A percentile compares a stretch with the other conserved stretches of the same genome.
Conservation (phyloP, 1,284 basidiomycete genomes). For the Cutaneotrichosporon sp. region DNA sequence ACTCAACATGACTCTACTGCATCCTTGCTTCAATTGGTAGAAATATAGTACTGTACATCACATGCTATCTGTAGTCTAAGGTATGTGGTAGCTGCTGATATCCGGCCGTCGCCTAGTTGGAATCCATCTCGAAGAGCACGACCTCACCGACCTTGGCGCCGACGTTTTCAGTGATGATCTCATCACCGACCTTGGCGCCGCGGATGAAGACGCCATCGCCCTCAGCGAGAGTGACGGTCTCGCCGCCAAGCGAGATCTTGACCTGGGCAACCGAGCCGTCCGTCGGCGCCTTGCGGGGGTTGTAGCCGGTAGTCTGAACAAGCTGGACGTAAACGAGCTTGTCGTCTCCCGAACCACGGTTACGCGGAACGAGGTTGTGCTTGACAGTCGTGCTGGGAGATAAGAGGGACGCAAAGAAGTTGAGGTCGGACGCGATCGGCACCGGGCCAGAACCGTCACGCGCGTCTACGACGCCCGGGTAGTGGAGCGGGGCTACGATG, state of each 20-base stretch:
- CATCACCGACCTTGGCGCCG: constrained; percentile 57
- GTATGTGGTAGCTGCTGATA: no score
- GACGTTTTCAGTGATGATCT: constrained; percentile 59
- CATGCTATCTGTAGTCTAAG: no score
- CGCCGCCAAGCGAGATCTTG: constrained; percentile 44
- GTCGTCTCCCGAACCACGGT: constrained; percentile 9
- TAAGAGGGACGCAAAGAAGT: constrained; percentile 63
- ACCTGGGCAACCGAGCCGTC: constrained; percentile 32
- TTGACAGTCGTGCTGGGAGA: constrained; percentile 59
- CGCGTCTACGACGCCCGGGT: constrained; percentile 58
- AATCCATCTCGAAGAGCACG: constrained; percentile 67
- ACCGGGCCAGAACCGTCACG: constrained; percentile 71
- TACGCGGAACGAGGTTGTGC: constrained; percentile 59
- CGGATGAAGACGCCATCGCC: constrained; percentile 72
- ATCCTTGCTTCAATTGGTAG: no score
- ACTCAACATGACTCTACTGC: no score
- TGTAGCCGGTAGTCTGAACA: constrained; percentile 73
- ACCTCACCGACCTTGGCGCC: constrained; percentile 65
- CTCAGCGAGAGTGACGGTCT: constrained; percentile 58
- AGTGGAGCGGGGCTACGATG: constrained; percentile 67
- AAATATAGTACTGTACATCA: no score
- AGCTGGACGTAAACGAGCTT: constrained; percentile 55
- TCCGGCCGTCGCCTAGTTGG: neutral
- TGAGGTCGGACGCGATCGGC: constrained; percentile 57
- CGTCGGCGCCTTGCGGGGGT: constrained; percentile 54